These are phyloP conservation scores for Quercus ilex DNA, from an alignment of 306 rosid genomes.

Conservation along the genomic window DNA sequence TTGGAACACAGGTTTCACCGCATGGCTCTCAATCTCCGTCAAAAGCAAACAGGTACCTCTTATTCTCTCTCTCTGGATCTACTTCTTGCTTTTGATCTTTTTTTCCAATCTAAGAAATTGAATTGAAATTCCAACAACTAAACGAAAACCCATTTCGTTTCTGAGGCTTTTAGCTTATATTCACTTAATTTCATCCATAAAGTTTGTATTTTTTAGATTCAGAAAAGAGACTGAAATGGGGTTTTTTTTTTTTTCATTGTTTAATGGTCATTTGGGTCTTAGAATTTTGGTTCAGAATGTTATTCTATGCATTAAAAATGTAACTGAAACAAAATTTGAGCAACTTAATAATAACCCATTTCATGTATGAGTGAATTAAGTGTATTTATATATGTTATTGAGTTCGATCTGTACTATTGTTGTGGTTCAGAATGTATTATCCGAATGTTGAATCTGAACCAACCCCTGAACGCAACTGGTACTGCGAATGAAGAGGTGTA, in stretches of 20 bases:
- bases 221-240: background rate
- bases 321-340: background rate
- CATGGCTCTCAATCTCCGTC: slow-evolving; percentile 71
- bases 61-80: background rate
- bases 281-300: background rate
- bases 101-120: background rate
- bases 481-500: slow-evolving; percentile 87
- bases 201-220: background rate
- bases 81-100: slow-evolving; percentile 11
- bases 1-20: slow-evolving; percentile 1
- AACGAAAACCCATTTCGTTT: background rate
- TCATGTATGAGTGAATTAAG: background rate
- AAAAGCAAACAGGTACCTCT: slow-evolving; percentile 50
- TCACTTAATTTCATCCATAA: background rate
- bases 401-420: slow-evolving; percentile 22
- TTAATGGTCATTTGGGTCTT: background rate
- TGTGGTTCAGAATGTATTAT: slow-evolving; percentile 70
- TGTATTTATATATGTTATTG: background rate
- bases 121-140: background rate
- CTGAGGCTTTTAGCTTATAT: background rate
- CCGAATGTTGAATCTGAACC: slow-evolving; percentile 94
- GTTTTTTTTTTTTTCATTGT: background rate
- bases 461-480: slow-evolving; percentile 62
- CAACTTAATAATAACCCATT: background rate
- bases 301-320: background rate